A percentile compares a stretch with the other conserved stretches of the same genome.
Evolutionary conservation across 371 early-diverging fungal species (phyloP).

Genomic region (Fennellomyces sp.): DNA sequence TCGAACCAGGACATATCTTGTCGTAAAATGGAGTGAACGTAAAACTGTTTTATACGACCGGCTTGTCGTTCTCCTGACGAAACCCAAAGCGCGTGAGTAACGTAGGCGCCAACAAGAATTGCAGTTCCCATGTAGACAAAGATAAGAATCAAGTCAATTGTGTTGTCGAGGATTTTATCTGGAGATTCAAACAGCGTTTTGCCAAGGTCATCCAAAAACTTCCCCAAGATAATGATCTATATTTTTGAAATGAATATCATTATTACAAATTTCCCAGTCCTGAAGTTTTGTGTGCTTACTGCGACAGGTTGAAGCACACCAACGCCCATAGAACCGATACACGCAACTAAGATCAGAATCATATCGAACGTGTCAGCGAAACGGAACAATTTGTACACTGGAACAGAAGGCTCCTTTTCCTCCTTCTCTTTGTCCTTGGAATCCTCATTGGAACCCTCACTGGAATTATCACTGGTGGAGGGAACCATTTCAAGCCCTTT

Average conservation of each 20-base stretch:
- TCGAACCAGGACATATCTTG: conserved; percentile 90
- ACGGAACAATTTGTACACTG: conserved; percentile 3
- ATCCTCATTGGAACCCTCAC: too few species aligned
- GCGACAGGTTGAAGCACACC: conserved; percentile 40
- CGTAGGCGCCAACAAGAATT: conserved; percentile 14
- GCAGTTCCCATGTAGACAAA: conserved; percentile 21
- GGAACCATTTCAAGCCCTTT: too few species aligned
- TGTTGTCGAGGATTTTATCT: conserved; percentile 16
- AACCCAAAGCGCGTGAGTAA: conserved; percentile 20
- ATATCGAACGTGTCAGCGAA: conserved; percentile 9
- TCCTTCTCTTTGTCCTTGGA: too few species aligned
- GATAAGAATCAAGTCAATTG: conserved; percentile 17
- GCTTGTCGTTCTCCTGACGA: conserved; percentile 17
- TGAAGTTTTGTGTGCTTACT: conserved; percentile 23
- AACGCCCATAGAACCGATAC: conserved; percentile 22
- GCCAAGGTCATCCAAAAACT: conserved; percentile 17
- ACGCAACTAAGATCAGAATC: conserved; percentile 21
- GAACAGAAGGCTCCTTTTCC: conserved; percentile 24
- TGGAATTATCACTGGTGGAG: too few species aligned
- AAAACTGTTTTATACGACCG: conserved; percentile 57
- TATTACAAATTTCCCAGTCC: not conserved
- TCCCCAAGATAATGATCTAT: conserved; percentile 26
- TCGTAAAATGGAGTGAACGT: conserved; percentile 70
- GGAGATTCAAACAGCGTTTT: conserved; percentile 32
- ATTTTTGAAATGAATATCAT: not conserved